A percentile compares a stretch with the other conserved stretches of the same genome.
Evolutionary conservation across 352 stramenopile species (phyloP).

Genomic region (Pythium coloratum): DNA sequence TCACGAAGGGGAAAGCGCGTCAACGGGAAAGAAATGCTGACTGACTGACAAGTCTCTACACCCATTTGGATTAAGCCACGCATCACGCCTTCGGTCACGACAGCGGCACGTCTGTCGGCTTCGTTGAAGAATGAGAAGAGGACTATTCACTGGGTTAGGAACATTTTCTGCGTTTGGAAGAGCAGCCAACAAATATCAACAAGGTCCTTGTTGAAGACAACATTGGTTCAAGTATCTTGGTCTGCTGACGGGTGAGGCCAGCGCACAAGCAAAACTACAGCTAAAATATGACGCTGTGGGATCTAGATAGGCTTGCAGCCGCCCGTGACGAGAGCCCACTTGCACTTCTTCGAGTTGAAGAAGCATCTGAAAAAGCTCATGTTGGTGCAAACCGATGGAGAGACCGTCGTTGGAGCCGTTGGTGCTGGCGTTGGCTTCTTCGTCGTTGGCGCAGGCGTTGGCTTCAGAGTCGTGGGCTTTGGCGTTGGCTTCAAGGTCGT

Average conservation of each 20-base stretch:
- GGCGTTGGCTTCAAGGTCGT: neutral
- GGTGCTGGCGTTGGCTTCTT: neutral
- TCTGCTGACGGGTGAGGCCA: too few species aligned
- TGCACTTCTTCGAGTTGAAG: neutral
- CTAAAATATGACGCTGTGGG: neutral
- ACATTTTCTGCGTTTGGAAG: neutral
- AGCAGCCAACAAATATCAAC: too few species aligned
- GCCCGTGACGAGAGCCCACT: neutral
- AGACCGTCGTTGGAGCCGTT: neutral
- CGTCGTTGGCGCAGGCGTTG: neutral
- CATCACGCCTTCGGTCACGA: neutral
- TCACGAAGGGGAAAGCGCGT: neutral
- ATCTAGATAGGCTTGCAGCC: neutral
- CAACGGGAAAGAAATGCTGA: neutral
- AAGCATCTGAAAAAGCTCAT: neutral
- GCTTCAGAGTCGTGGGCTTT: neutral
- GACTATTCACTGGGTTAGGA: neutral
- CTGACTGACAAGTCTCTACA: neutral
- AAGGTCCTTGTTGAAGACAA: neutral
- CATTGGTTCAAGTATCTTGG: neutral
- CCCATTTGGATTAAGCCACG: neutral
- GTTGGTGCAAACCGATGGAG: neutral
- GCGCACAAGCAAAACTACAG: neutral
- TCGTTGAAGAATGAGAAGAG: too few species aligned
- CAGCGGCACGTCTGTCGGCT: too few species aligned